Conservation (phyloP, 495 filamentous ascomycete genomes). For the Beverwykella pulmonaria region DNA sequence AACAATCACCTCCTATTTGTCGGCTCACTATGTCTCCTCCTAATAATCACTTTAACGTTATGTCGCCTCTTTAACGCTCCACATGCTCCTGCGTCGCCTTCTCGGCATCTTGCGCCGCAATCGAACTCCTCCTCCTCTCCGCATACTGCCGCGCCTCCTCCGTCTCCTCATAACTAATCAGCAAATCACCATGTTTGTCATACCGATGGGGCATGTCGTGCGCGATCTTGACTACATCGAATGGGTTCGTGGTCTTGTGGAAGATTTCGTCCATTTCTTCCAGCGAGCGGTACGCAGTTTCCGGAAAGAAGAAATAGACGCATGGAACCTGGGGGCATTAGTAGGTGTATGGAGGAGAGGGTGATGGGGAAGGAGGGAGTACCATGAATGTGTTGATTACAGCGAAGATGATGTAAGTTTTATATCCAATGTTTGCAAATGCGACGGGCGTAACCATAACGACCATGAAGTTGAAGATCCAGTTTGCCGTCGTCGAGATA, state of each 20-base stretch:
- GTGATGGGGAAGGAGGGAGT: too few species aligned
- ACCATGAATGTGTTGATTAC: slow-evolving; percentile 39
- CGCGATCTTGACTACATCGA: slow-evolving; percentile 64
- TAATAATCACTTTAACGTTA: too few species aligned
- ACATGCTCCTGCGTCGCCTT: not conserved
- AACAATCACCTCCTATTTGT: too few species aligned
- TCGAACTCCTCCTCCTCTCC: slow-evolving; percentile 19
- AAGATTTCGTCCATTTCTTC: slow-evolving; percentile 64
- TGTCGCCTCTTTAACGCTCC: too few species aligned
- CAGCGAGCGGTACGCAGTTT: slow-evolving; percentile 59
- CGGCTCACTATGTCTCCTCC: too few species aligned
- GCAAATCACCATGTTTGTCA: slow-evolving; percentile 60
- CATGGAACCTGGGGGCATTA: slow-evolving; percentile 44
- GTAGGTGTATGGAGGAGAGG: too few species aligned
- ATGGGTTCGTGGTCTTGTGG: slow-evolving; percentile 43
- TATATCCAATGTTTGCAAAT: slow-evolving; percentile 40
- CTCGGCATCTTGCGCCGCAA: slow-evolving; percentile 1
- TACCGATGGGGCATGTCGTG: slow-evolving; percentile 66
- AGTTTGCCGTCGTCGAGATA: slow-evolving; percentile 55
- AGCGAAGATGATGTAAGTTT: slow-evolving; percentile 48
- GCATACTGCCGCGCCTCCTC: slow-evolving; percentile 41
- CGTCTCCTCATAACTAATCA: slow-evolving; percentile 40
- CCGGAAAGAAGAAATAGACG: slow-evolving; percentile 60
- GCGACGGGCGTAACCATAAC: slow-evolving; percentile 42
- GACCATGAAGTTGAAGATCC: slow-evolving; percentile 47